phyloP scores from a whole-genome alignment of 768 basidiomycete species.

The Mycena amicta region DNA sequence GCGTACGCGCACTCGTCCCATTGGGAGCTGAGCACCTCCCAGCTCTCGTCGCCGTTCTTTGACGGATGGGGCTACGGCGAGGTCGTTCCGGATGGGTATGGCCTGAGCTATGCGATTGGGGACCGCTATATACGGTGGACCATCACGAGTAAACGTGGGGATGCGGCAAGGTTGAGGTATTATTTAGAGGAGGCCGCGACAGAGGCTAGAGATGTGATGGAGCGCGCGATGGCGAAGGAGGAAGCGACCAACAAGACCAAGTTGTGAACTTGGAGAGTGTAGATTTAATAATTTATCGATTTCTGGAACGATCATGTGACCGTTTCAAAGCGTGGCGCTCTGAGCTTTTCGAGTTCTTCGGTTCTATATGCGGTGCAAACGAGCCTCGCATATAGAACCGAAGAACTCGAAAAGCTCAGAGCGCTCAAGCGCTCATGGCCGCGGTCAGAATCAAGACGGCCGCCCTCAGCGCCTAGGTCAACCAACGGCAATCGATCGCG shows the following conservation, averaged over 20 bases:
- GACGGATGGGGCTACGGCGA: constrained; percentile 99
- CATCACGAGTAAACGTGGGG: constrained; percentile 71
- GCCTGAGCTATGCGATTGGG: constrained; percentile 88
- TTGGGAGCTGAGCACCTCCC: constrained; percentile 94
- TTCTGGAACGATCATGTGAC: too few species aligned
- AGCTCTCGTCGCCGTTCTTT: constrained; percentile 77
- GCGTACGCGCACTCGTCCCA: constrained; percentile 72
- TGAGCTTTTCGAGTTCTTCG: too few species aligned
- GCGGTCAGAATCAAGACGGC: too few species aligned
- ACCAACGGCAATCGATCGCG: too few species aligned
- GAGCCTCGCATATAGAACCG: too few species aligned
- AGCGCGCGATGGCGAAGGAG: constrained; percentile 51
- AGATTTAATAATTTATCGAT: too few species aligned
- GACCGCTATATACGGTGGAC: constrained; percentile 88
- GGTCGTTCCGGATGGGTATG: constrained; percentile 92
- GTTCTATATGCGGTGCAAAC: too few species aligned
- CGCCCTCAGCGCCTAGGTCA: too few species aligned
- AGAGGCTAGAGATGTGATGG: constrained; percentile 77
- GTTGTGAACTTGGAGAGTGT: not conserved
- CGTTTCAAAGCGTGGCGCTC: too few species aligned
- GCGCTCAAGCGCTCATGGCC: too few species aligned
- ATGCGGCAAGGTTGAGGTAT: constrained; percentile 59
- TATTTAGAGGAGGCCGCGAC: constrained; percentile 82
- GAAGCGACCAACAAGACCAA: not conserved
- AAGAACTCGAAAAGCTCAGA: too few species aligned